Evolutionary conservation across 1,284 basidiomycete genomes (phyloP).

Genomic region (Ceratobasidium theobromae): DNA sequence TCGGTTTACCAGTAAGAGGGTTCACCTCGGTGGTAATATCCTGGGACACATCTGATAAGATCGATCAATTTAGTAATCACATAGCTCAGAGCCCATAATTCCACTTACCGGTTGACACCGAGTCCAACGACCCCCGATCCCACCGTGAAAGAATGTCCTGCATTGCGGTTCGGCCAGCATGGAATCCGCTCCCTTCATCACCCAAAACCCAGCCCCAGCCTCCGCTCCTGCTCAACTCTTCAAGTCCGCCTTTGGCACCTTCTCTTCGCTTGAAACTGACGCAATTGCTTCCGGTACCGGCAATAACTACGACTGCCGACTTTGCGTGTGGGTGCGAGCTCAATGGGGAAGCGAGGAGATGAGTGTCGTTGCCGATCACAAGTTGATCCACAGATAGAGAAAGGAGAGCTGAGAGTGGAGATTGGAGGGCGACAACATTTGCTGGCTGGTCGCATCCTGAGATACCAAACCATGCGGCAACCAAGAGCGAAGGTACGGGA

Average conservation of each 20-base stretch:
- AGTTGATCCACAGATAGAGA: conserved; percentile 51
- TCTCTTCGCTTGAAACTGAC: conserved; percentile 54
- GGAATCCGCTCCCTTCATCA: conserved; percentile 76
- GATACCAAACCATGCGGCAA: conserved; percentile 72
- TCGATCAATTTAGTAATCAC: background rate
- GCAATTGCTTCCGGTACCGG: conserved; percentile 70
- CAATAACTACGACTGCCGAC: conserved; percentile 64
- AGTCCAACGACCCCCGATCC: conserved; percentile 53
- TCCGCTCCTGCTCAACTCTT: conserved; percentile 63
- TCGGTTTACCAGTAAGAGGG: conserved; percentile 38
- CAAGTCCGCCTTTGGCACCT: conserved; percentile 42
- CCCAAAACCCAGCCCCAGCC: conserved; percentile 84
- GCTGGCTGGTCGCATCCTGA: conserved; percentile 70
- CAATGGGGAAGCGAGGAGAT: conserved; percentile 71
- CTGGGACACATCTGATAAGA: background rate
- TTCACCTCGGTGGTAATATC: conserved; percentile 31
- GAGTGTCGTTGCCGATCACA: conserved; percentile 70
- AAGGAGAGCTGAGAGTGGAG: conserved; percentile 57
- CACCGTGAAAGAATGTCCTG: conserved; percentile 60
- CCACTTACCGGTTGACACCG: background rate
- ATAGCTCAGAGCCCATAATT: background rate
- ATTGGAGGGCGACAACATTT: conserved; percentile 55
- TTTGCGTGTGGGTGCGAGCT: conserved; percentile 55
- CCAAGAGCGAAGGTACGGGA: conserved; percentile 45
- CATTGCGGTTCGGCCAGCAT: conserved; percentile 70